Base-by-base conservation (phyloP, 1,284 basidiomycete species). In the Tilletia horrida region DNA sequence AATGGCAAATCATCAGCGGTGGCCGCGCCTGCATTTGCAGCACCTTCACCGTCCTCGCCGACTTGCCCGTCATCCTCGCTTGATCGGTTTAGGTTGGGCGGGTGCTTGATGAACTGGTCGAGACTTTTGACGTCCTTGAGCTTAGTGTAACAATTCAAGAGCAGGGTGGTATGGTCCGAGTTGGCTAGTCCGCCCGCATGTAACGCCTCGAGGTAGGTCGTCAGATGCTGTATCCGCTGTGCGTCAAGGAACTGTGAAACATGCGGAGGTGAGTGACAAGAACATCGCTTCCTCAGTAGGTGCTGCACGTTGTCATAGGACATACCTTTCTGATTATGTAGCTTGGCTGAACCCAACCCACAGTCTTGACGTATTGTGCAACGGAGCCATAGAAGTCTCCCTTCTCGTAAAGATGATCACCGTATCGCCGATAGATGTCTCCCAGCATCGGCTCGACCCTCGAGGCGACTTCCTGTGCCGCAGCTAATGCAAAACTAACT, bases 171-270 rank as follows among this genome's bases (percentile, higher is more conserved):
- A 81, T 97, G 95, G 75, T 98, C 95, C 0, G 93, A 89, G 76
- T 96, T 97, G 11, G 95, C 95, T 3, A 95, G 87, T 0, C 91
- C 90, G 0, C 89, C 85, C 1, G 91, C 86, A 77, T 98, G 95
- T 0, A 99, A 85, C 80, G 96, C 94, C 86, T 98, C 93, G 1
- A 99, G 86, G 81, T 97, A 98, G 1, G 90, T 91, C 16, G 92
- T 93, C 63, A 99, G 89, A 78, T 94, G 93, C 69, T 92, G 89
- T 66, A 97, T 97, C 3, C 95, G 85, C 81, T 98, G 95, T 0
- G 95, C 93, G 75, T 97, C 95, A 47, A 99, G 87, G 83, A 95
- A 97, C 92, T 96, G 13, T 21, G 35, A 63, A 23, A 23, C 1
- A 1, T 14, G 2, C 21, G 27, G 27, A 52, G 23, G 25, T 23